Base-by-base conservation (phyloP, 768 basidiomycete genomes). In the Rickenella mellea region DNA sequence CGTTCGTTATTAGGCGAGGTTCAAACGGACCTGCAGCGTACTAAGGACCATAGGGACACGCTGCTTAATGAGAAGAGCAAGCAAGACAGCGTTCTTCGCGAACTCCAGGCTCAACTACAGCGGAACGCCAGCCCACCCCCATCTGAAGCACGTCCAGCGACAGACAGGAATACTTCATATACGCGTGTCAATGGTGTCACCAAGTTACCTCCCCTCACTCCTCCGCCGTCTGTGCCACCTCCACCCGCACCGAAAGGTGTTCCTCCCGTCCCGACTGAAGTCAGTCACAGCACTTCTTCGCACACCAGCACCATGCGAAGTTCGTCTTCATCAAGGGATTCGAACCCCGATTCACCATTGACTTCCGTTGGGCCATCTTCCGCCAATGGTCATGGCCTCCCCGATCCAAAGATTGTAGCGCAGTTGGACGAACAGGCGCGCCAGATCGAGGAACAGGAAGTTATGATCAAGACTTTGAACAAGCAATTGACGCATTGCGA, bases 401-500 rank as follows among this genome's bases (percentile, higher is more conserved):
- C 67, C 14, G 87, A 89, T 52, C 44, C 66, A 32, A 88, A 87
- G 59, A 44, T 74, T 5, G 50, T 62, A 2, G 65, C 61, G 31
- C 77, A 75, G 53, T 51, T 91, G 6, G 85, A 87, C 53, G 77
- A 84, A 47, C 85, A 86, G 59, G 60, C 74, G 15, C 84, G 82
- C 53, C 78, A 74, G 35, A 64, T 91, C 27, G 84, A 78, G 10
- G 90, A 93, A 66, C 84, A 89, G 56, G 84, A 89, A 51, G 76
- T 71, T 39, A 92, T 90, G 83, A 88, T 94, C 66, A 86, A 88
- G 63, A 91, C 86, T 19, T 73, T 96, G 48, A 92, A 91, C 62
- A 92, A 94, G 60, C 90, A 92, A 60, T 59, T 96, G 37, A 80
- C 78, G n/a, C 91, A 94, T 58, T 92, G 89, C 55, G 92, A 96